phyloP scores from a whole-genome alignment of 2,329 filamentous ascomycete genomes.

The Diaporthe capsici region DNA sequence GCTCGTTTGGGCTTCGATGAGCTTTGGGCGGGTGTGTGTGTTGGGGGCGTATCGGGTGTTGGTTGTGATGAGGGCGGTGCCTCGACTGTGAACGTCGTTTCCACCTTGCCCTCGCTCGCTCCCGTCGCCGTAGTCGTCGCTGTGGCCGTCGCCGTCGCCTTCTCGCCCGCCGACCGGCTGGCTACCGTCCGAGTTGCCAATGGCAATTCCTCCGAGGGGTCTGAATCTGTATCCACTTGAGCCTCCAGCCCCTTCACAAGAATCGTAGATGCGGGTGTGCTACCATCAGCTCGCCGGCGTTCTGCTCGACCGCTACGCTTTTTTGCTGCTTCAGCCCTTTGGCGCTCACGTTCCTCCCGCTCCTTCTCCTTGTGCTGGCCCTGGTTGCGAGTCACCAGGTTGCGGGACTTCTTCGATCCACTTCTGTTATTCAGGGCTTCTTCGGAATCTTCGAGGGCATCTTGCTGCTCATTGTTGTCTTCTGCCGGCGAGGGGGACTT shows the following conservation, averaged over 20 bases:
- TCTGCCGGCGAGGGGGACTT: constrained; percentile 74
- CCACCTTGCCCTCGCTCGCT: constrained; percentile 41
- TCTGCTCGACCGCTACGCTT: constrained; percentile 88
- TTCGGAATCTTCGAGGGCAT: constrained; percentile 76
- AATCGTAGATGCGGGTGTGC: constrained; percentile 46
- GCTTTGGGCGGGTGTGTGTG: constrained; percentile 55
- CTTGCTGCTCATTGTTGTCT: constrained; percentile 61
- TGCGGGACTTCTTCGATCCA: constrained; percentile 72
- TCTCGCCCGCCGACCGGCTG: constrained; percentile 48
- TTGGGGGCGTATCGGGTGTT: constrained; percentile 63
- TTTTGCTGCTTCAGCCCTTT: constrained; percentile 80
- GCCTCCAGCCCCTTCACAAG: constrained; percentile 51
- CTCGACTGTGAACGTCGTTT: constrained; percentile 49
- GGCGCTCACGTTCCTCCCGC: constrained; percentile 81
- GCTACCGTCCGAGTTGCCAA: constrained; percentile 58
- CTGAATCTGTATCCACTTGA: constrained; percentile 72
- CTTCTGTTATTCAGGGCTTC: constrained; percentile 72
- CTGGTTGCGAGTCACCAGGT: constrained; percentile 66
- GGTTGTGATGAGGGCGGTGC: constrained; percentile 62
- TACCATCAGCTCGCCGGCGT: constrained; percentile 85
- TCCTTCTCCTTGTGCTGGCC: constrained; percentile 67
- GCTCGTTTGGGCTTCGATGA: constrained; percentile 75
- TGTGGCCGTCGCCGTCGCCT: constrained; percentile 41
- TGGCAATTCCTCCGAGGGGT: constrained; percentile 77
- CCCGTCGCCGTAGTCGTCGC: constrained; percentile 25